A percentile compares a stretch with the other conserved stretches of the same genome.
Conservation (phyloP, 768 basidiomycete species). For the Calocybe gangraenosa region DNA sequence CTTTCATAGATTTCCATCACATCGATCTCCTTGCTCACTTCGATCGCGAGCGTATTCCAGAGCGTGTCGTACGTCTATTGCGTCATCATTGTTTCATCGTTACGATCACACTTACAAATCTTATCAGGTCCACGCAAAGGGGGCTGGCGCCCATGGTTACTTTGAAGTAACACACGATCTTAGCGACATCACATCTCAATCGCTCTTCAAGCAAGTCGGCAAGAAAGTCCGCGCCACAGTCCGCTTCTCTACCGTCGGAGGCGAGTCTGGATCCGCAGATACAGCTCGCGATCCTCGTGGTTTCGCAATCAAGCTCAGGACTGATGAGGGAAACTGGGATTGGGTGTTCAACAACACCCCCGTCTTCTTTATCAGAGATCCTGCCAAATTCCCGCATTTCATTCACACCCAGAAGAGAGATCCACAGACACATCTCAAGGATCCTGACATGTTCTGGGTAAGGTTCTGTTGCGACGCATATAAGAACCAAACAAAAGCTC, state of each 20-base stretch:
- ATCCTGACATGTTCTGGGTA: constrained; percentile 84
- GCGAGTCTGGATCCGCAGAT: constrained; percentile 85
- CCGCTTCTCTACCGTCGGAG: constrained; percentile 93
- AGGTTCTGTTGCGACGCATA: constrained; percentile 10
- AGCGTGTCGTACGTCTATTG: constrained; percentile 67
- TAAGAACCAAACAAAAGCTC: too few species aligned
- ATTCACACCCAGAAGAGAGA: constrained; percentile 92
- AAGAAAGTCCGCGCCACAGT: constrained; percentile 71
- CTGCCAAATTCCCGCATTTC: constrained; percentile 89
- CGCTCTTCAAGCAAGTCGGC: constrained; percentile 60
- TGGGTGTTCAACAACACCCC: constrained; percentile 94
- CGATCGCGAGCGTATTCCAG: constrained; percentile 93
- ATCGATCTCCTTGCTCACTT: constrained; percentile 91
- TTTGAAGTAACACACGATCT: constrained; percentile 88
- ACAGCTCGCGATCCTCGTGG: constrained; percentile 93
- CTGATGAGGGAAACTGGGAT: constrained; percentile 89
- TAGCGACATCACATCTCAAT: constrained; percentile 73
- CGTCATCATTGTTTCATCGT: constrained; percentile 16
- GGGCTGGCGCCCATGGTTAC: constrained; percentile 88
- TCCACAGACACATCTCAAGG: constrained; percentile 90
- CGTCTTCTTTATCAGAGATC: constrained; percentile 85
- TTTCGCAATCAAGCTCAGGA: constrained; percentile 86
- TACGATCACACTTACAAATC: constrained; percentile 22
- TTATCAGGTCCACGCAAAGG: constrained; percentile 82
- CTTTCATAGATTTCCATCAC: constrained; percentile 70